Evolutionary conservation across 805 yeast genomes (phyloP).

Genomic region (Pichia cabralensis): DNA sequence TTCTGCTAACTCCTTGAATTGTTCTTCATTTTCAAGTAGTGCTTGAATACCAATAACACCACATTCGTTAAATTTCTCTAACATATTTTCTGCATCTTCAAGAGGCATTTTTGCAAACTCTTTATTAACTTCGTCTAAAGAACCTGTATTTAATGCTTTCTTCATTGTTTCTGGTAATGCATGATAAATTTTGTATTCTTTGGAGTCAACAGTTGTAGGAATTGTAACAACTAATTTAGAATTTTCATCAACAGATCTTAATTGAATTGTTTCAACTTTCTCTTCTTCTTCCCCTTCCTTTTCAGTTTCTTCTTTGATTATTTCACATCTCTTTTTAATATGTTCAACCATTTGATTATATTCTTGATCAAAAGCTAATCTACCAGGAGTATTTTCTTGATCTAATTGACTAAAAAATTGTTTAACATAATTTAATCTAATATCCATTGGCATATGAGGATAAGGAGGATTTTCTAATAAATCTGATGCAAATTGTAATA

Average conservation of each 20-base stretch:
- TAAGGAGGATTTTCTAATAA: conserved; percentile 12
- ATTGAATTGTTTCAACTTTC: conserved; percentile 73
- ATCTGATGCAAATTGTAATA: conserved; percentile 52
- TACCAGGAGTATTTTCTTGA: conserved; percentile 49
- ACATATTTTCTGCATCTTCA: conserved; percentile 68
- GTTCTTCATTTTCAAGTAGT: conserved; percentile 59
- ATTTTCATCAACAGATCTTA: conserved; percentile 79
- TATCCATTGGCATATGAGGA: conserved; percentile 11
- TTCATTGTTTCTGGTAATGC: conserved; percentile 55
- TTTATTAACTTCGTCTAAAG: conserved; percentile 70
- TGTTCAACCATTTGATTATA: conserved; percentile 67
- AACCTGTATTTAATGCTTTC: conserved; percentile 60
- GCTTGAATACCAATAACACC: conserved; percentile 80
- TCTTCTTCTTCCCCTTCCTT: conserved; percentile 34
- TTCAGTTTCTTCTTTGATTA: conserved; percentile 43
- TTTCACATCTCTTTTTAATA: conserved; percentile 62
- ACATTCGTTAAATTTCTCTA: conserved; percentile 68
- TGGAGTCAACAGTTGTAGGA: conserved; percentile 50
- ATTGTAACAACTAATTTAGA: conserved; percentile 61
- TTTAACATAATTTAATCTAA: conserved; percentile 9
- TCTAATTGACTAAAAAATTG: conserved; percentile 54
- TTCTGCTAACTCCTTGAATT: conserved; percentile 45
- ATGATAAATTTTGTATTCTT: conserved; percentile 45
- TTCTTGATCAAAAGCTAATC: conserved; percentile 59
- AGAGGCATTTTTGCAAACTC: conserved; percentile 67